Base-by-base conservation (phyloP, 1,284 basidiomycete genomes). In the Psilocybe mexicana region DNA sequence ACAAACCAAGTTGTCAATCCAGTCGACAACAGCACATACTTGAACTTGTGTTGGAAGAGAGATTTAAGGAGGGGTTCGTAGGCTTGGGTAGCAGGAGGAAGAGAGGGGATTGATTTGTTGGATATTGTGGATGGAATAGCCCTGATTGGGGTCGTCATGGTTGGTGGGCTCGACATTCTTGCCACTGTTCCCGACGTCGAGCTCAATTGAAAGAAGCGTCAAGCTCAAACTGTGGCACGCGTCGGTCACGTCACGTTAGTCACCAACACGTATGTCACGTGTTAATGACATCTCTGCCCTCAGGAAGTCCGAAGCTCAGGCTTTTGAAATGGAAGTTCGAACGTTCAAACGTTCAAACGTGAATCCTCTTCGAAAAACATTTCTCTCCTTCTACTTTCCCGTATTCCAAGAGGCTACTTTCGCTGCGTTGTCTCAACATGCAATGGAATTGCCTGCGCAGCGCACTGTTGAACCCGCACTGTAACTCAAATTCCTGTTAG, bases 61-160 rank as follows among this genome's bases (percentile, higher is more conserved):
- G 75, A 69, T 65, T 84, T 87, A 3, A 83, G 79, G 33, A 82
- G 76, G 10, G 86, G 86, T 61, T 88, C 84, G 64, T 83, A 89
- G 1, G 74, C 70, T 63, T 82, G 77, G 5, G 76, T 65, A 12
- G 70, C 57, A 6, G 68, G 62, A 2, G 68, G 67, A 1, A 70
- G 48, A 1, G 66, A 61, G 2, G 67, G 68, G 6, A 65, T 44
- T 18, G 65, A 59, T 44, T 63, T 65, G 48, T 55, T 61, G 10
- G 63, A 57, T 30, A 71, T 59, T 14, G 60, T 68, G 2, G 69
- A 69, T 0, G 64, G 63, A 43, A 69, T 70, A 12, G 70, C 70
- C 42, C 65, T 57, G 11, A 65, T 55, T n/a, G 66, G 66, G 0
- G 63, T 66, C 40, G 57, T 59, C 43, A 55, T 28, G n/a, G 50